Evolutionary conservation across 2,329 filamentous ascomycete genomes (phyloP), one percentile per base, ranked within the genome.

Genomic region (Stagonosporopsis cucurbitacearum): DNA sequence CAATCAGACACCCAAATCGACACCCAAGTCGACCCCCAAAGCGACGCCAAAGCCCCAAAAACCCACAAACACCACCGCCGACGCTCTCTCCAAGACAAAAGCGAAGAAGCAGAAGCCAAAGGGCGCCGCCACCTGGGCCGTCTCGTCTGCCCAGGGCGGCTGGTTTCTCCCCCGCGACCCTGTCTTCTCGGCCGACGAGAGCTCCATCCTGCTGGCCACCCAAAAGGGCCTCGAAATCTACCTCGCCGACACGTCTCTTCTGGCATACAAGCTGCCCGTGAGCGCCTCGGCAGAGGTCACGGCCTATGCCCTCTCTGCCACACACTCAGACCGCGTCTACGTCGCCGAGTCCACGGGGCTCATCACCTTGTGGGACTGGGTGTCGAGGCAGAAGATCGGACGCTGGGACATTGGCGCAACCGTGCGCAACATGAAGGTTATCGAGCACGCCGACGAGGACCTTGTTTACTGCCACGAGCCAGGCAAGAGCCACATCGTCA

Each of bases 191-290:
- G 60, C 63, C n/a, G 83, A 88, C 69, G 83, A 85, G 63, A 80
- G 82, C 78, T 83, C 72, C 75, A 73, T 97, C 35, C 87, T 97
- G 54, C 75, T 96, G 52, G 85, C 88, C 28, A 91, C 91, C 68
- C 84, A 87, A 57, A 88, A 85, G 25, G 88, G 88, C 9, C 81
- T 97, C 50, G 89, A 92, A 72, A 83, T 96, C 23, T 96, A 95
- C 75, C 90, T 90, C 1, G 86, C 91, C 26, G 81, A 85, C 61
- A 92, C 92, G 50, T 98, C 95, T 1, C 84, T 96, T 45, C 84
- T 96, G 20, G 81, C 91, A 41, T 87, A 91, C 63, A 86, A 87
- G 52, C 88, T 97, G 44, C 74, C 77, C n/a, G 62, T 79, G 64
- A 70, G 64, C 19, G 63, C 75, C 66, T 74, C 79, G 20, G 74